Evolutionary conservation across 208 protist species (phyloP).

Genomic region (Crithidia mellificae): DNA sequence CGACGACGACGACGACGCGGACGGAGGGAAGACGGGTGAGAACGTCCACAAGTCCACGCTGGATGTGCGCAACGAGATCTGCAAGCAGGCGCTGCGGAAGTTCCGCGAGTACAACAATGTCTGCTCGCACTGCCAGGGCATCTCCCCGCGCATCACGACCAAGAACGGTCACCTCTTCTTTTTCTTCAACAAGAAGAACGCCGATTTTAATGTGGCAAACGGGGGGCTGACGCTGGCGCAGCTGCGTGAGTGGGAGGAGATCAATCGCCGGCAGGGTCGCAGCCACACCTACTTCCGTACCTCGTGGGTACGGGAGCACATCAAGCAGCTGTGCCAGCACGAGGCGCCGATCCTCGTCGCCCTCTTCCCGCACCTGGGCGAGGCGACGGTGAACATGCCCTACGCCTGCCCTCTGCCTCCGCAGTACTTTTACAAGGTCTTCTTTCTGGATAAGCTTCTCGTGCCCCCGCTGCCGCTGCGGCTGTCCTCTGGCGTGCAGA

Average conservation of each 20-base stretch:
- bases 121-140: conserved; percentile 76
- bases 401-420: conserved; percentile 55
- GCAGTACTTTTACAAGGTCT: conserved; percentile 73
- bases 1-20: no score
- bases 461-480: conserved; percentile 83
- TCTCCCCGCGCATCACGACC: conserved; percentile 74
- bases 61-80: conserved; percentile 79
- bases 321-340: conserved; percentile 81
- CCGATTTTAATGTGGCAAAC: conserved; percentile 56
- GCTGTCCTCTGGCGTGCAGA: conserved; percentile 77
- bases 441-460: conserved; percentile 87
- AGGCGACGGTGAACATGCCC: conserved; percentile 63
- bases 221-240: conserved; percentile 55
- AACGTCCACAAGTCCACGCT: conserved; percentile 38
- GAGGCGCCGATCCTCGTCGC: conserved; percentile 63
- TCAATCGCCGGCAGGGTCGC: conserved; percentile 62
- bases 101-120: conserved; percentile 59
- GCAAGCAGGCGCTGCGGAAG: conserved; percentile 65
- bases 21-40: not conserved
- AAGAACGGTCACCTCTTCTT: conserved; percentile 88
- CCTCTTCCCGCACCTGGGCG: conserved; percentile 82
- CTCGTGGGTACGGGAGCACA: conserved; percentile 63
- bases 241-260: conserved; percentile 65
- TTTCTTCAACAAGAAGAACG: conserved; percentile 70
- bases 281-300: conserved; percentile 74